Evolutionary conservation across 2,329 filamentous ascomycete species (phyloP).

Genomic region (Scorias spongiosa): DNA sequence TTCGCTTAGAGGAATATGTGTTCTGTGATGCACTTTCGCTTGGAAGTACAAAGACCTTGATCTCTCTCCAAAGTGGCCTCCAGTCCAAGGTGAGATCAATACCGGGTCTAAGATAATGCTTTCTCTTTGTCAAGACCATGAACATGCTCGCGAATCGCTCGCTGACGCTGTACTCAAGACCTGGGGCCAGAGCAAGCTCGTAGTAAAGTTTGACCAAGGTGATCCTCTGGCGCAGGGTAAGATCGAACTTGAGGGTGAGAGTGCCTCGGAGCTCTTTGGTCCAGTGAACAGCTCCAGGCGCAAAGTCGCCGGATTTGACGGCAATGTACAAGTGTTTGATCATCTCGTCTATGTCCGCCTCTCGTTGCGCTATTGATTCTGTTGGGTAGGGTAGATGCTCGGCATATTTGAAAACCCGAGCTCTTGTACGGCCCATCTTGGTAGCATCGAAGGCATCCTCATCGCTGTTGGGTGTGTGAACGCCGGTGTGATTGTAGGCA

Average conservation of each 20-base stretch:
- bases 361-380: conserved; percentile 64
- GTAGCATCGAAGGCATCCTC: conserved; percentile 30
- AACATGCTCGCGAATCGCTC: conserved; percentile 97
- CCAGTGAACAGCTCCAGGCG: conserved; percentile 88
- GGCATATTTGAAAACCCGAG: conserved; percentile 87
- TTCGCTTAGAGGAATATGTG: conserved; percentile 39
- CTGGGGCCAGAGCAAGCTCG: conserved; percentile 78
- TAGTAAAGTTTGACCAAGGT: conserved; percentile 86
- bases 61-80: conserved; percentile 80
- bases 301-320: conserved; percentile 83
- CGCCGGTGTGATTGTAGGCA: conserved; percentile 37
- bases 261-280: conserved; percentile 89
- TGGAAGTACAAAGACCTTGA: conserved; percentile 80
- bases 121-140: conserved; percentile 89
- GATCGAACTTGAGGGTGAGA: conserved; percentile 94
- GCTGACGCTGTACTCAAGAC: conserved; percentile 63
- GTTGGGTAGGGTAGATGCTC: conserved; percentile 76
- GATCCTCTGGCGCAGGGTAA: conserved; percentile 67
- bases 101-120: conserved; percentile 83
- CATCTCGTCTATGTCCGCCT: conserved; percentile 70
- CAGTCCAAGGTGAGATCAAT: conserved; percentile 88
- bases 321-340: conserved; percentile 88
- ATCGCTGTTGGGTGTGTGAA: conserved; percentile 12
- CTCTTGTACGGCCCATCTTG: conserved; percentile 53
- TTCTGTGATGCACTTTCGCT: conserved; percentile 58